These are phyloP conservation scores for Penicillium alfredii DNA, from an alignment of 495 filamentous ascomycete genomes.

Conservation along the genomic window DNA sequence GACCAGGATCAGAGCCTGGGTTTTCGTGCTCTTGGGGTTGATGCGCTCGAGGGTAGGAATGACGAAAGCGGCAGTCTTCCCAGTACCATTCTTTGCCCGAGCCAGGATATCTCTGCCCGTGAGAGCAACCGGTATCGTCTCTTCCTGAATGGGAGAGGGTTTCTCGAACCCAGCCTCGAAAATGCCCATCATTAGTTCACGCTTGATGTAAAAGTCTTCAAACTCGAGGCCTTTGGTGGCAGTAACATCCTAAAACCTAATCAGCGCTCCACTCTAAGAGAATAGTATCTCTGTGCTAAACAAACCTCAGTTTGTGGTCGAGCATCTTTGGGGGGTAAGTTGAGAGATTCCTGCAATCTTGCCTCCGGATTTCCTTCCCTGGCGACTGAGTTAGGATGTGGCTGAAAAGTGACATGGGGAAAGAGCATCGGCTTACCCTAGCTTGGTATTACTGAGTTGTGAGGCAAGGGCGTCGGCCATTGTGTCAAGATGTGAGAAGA, in stretches of 20 bases:
- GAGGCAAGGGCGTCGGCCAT: slow-evolving; percentile 60
- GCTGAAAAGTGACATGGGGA: neutral
- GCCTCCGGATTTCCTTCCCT: slow-evolving; percentile 53
- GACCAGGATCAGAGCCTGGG: slow-evolving; percentile 91
- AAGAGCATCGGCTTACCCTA: slow-evolving; percentile 49
- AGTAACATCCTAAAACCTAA: slow-evolving; percentile 73
- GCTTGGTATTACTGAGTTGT: slow-evolving; percentile 63
- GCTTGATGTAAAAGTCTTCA: slow-evolving; percentile 91
- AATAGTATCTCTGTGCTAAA: slow-evolving; percentile 9
- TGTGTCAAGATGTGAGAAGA: slow-evolving; percentile 16
- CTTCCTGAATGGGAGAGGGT: slow-evolving; percentile 98
- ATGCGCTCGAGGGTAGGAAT: slow-evolving; percentile 94
- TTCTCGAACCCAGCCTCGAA: slow-evolving; percentile 99
- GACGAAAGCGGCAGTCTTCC: slow-evolving; percentile 96
- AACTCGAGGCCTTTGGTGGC: slow-evolving; percentile 96
- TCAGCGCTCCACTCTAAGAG: slow-evolving; percentile 10
- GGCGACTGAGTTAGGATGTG: slow-evolving; percentile 14
- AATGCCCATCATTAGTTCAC: slow-evolving; percentile 95
- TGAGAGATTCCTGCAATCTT: slow-evolving; percentile 74
- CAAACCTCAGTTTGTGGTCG: slow-evolving; percentile 90
- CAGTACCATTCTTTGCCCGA: slow-evolving; percentile 95
- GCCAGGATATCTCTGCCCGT: slow-evolving; percentile 94
- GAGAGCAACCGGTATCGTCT: slow-evolving; percentile 92
- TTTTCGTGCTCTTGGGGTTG: slow-evolving; percentile 91
- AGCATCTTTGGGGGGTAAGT: slow-evolving; percentile 73